A percentile compares a stretch with the other conserved stretches of the same genome.
Conservation (phyloP, 768 basidiomycete species). For the Mrakia gelida region DNA sequence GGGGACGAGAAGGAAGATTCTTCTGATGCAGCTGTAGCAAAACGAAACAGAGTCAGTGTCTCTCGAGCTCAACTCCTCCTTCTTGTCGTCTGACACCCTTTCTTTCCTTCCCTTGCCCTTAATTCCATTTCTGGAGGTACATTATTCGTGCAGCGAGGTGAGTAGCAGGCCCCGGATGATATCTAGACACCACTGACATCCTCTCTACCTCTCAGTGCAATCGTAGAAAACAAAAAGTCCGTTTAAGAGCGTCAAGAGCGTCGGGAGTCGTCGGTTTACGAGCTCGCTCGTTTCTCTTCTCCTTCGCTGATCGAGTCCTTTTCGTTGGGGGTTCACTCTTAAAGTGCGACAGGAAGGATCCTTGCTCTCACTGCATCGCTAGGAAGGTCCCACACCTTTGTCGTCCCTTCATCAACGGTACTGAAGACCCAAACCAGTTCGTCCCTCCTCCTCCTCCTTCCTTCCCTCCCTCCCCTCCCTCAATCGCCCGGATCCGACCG, state of each 20-base stretch:
- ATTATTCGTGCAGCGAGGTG: not conserved
- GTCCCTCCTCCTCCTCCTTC: slow-evolving; percentile 27
- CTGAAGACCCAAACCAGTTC: slow-evolving; percentile 42
- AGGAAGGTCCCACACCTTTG: slow-evolving; percentile 46
- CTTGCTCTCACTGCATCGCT: slow-evolving; percentile 41
- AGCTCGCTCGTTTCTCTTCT: not conserved
- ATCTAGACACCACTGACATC: too few relatives aligned
- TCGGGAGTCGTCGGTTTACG: not conserved
- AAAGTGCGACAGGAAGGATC: slow-evolving; percentile 25
- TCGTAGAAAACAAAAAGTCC: not conserved
- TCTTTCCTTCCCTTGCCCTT: not conserved
- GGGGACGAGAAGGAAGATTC: slow-evolving; percentile 16
- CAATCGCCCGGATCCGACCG: not conserved
- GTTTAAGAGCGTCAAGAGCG: not conserved
- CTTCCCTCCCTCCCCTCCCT: not conserved
- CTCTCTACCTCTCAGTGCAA: too few relatives aligned
- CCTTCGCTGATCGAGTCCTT: not conserved
- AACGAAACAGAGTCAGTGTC: slow-evolving; percentile 24
- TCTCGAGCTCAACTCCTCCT: not conserved
- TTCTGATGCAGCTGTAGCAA: not conserved
- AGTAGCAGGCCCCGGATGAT: not conserved
- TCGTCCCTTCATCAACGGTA: slow-evolving; percentile 45
- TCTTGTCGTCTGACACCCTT: not conserved
- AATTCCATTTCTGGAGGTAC: not conserved
- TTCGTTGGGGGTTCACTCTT: not conserved